phyloP scores from a whole-genome alignment of 192 early-diverging fungal genomes.

The Backusella tarrabulga region DNA sequence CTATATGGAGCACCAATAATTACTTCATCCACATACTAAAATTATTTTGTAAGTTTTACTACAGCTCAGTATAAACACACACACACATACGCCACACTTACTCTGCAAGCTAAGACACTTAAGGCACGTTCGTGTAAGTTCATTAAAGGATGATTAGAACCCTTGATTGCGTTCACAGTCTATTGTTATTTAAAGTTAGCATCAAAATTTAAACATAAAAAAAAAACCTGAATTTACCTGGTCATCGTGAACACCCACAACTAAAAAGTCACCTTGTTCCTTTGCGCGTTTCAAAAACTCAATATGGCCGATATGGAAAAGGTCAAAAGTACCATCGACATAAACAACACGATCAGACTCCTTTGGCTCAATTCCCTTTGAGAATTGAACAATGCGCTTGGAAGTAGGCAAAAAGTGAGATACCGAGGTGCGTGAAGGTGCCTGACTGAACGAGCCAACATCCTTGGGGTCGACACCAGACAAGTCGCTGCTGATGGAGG shows the following conservation, averaged over 20 bases:
- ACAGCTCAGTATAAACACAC: not conserved
- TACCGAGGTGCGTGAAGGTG: constrained; percentile 54
- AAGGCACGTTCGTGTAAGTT: constrained; percentile 92
- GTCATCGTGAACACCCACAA: constrained; percentile 94
- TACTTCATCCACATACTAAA: constrained; percentile 87
- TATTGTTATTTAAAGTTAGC: constrained; percentile 18
- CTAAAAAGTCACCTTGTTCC: constrained; percentile 80
- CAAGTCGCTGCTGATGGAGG: constrained; percentile 44
- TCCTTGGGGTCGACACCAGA: constrained; percentile 59
- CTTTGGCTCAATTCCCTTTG: constrained; percentile 75
- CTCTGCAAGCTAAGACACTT: constrained; percentile 85
- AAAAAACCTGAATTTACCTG: constrained; percentile 33
- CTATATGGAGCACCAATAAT: constrained; percentile 89
- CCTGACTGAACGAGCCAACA: constrained; percentile 55
- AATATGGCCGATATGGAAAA: constrained; percentile 92
- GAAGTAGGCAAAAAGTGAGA: constrained; percentile 91
- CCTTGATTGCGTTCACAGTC: constrained; percentile 83
- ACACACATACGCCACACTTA: constrained; percentile 39
- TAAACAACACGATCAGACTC: constrained; percentile 83
- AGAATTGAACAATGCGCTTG: constrained; percentile 87
- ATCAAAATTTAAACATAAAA: not conserved
- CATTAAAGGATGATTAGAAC: constrained; percentile 90
- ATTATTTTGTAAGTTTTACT: not conserved
- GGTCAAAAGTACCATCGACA: constrained; percentile 94
- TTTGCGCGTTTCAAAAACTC: constrained; percentile 88